These are phyloP conservation scores for Verticillium nubilum DNA, from an alignment of 2,329 filamentous ascomycete species.

Conservation along the genomic window DNA sequence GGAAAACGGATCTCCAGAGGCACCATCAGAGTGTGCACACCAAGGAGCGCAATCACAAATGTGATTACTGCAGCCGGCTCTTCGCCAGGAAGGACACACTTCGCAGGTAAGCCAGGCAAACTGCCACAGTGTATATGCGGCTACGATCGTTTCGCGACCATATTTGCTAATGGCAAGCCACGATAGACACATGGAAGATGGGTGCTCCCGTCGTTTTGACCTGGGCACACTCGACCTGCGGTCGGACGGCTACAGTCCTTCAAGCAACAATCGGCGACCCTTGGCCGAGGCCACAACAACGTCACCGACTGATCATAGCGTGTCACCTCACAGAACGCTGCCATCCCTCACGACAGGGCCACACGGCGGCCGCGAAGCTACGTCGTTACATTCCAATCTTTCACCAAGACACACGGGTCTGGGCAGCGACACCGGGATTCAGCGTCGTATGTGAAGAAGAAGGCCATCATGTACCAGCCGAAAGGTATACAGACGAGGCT, in stretches of 20 bases:
- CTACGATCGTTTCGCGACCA: not conserved
- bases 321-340: not conserved
- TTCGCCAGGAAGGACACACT: conserved; percentile 82
- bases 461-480: not conserved
- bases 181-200: conserved; percentile 68
- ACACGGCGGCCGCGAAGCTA: not conserved
- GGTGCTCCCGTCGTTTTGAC: conserved; percentile 64
- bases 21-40: conserved; percentile 65
- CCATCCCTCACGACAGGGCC: not conserved
- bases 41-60: conserved; percentile 65
- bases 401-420: not conserved
- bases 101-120: conserved; percentile 53
- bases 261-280: not conserved
- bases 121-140: not conserved
- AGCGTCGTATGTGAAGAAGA: not conserved
- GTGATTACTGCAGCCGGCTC: conserved; percentile 62
- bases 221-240: conserved; percentile 45
- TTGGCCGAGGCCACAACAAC: not conserved
- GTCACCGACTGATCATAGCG: not conserved
- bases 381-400: not conserved
- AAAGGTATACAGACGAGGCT: not conserved
- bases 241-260: not conserved
- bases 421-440: not conserved
- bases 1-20: conserved; percentile 71
- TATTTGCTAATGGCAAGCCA: not conserved